Conservation (phyloP, 192 early-diverging fungal species). For the Umbelopsis sp. region DNA sequence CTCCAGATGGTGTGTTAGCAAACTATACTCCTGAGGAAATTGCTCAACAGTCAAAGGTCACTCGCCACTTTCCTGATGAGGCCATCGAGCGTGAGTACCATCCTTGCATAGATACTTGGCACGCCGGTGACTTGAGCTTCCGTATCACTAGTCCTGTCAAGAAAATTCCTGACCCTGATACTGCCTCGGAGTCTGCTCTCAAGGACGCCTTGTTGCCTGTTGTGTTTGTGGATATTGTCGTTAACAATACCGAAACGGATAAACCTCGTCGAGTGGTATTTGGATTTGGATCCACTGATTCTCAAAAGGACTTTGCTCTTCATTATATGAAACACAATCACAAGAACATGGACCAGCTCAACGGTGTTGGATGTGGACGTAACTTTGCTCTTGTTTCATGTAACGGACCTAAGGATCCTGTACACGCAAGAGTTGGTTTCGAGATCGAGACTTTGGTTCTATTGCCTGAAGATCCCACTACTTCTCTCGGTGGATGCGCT, state of each 20-base stretch:
- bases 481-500: slow-evolving; percentile 18
- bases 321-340: slow-evolving; percentile 17
- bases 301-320: slow-evolving; percentile 16
- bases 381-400: slow-evolving; percentile 23
- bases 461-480: slow-evolving; percentile 5
- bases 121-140: slow-evolving; percentile 24
- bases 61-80: neutral
- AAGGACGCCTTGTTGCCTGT: slow-evolving; percentile 13
- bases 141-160: slow-evolving; percentile 22
- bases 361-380: slow-evolving; percentile 24
- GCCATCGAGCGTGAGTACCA: slow-evolving; percentile 24
- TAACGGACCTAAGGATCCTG: slow-evolving; percentile 10
- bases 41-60: neutral
- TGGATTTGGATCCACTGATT: slow-evolving; percentile 12
- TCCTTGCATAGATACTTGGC: slow-evolving; percentile 17
- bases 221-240: slow-evolving; percentile 20
- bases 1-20: slow-evolving; percentile 3
- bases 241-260: slow-evolving; percentile 14
- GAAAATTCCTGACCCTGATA: slow-evolving; percentile 20
- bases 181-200: neutral
- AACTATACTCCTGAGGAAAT: slow-evolving; percentile 16
- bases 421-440: slow-evolving; percentile 10
- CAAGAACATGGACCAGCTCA: slow-evolving; percentile 17
- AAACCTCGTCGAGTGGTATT: slow-evolving; percentile 21
- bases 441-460: slow-evolving; percentile 6